A percentile compares a stretch with the other conserved stretches of the same genome.
These are phyloP conservation scores for Gyromitra esculenta DNA, from an alignment of 2,329 filamentous ascomycete genomes.

Conservation along the genomic window DNA sequence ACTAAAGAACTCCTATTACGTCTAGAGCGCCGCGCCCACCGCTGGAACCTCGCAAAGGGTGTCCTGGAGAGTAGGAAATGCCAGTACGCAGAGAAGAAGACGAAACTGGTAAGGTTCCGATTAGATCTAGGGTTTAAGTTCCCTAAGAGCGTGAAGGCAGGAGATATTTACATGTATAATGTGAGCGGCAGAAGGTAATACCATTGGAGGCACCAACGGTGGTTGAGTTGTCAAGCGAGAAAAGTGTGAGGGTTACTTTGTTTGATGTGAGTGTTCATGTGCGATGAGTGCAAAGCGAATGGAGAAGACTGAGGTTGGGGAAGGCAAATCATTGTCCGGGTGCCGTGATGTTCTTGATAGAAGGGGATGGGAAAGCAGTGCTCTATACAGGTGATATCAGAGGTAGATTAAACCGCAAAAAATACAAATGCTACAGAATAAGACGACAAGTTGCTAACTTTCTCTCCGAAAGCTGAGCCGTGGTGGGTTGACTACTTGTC, in stretches of 20 bases:
- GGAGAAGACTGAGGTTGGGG: not conserved
- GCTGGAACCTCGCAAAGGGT: constrained; percentile 81
- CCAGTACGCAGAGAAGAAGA: constrained; percentile 79
- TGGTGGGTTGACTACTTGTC: constrained; percentile 83
- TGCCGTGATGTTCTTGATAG: constrained; percentile 90
- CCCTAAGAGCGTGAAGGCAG: not conserved
- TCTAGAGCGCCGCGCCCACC: constrained; percentile 79
- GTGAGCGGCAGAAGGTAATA: constrained; percentile 71
- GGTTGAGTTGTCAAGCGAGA: constrained; percentile 76
- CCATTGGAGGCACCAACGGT: constrained; percentile 81
- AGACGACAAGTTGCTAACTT: constrained; percentile 12
- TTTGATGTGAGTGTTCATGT: constrained; percentile 69
- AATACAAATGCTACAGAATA: not conserved
- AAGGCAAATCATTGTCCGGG: constrained; percentile 87
- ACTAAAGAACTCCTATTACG: constrained; percentile 82
- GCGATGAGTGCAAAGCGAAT: too few relatives aligned
- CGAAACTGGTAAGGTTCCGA: constrained; percentile 67
- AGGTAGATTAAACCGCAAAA: constrained; percentile 60
- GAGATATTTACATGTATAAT: constrained; percentile 20
- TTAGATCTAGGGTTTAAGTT: constrained; percentile 18
- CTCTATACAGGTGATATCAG: constrained; percentile 91
- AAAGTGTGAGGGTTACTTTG: constrained; percentile 79
- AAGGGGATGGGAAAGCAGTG: constrained; percentile 75
- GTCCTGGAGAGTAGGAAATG: constrained; percentile 78
- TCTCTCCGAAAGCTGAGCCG: constrained; percentile 67